Base-by-base conservation (phyloP, 108 stramenopile species). In the Poteriospumella lacustris region DNA sequence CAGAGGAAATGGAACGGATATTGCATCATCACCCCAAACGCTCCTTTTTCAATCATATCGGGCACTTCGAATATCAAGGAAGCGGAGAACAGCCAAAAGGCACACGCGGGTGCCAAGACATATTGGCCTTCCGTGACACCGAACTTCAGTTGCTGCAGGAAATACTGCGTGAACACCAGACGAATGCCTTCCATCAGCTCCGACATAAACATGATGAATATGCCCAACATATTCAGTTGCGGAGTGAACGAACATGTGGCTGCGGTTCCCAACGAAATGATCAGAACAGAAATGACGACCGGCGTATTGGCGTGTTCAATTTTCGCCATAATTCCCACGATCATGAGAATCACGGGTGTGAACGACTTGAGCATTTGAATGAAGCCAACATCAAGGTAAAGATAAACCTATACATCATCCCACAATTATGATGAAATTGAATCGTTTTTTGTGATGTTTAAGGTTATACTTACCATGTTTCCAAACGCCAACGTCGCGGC, bases 401-500 rank as follows among this genome's bases (percentile, higher is more conserved):
- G 64, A 68, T 82, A 82, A 0, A n/a, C n/a, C n/a, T n/a, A n/a
- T n/a, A n/a, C n/a, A n/a, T n/a, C n/a, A n/a, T n/a, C n/a, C n/a
- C n/a, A n/a, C n/a, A n/a, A n/a, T n/a, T n/a, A n/a, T n/a, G n/a
- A n/a, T n/a, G n/a, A n/a, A n/a, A n/a, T n/a, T n/a, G n/a, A n/a
- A n/a, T n/a, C n/a, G n/a, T n/a, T n/a, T n/a, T n/a, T n/a, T n/a
- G n/a, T n/a, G n/a, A n/a, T n/a, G n/a, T n/a, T n/a, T n/a, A n/a
- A n/a, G n/a, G n/a, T n/a, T n/a, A n/a, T n/a, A n/a, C n/a, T n/a
- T n/a, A 68, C 76, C 33, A 77, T 77, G 44, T 82, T 82, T n/a
- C 81, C 81, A 40, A 82, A 82, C 1, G 59, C 62, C 12, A 82
- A 36, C 26, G 81, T 78, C 0, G 77, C 68, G 34, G 81, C 81